phyloP scores from a whole-genome alignment of 108 stramenopile genomes.

The Aurantiochytrium sp. region DNA sequence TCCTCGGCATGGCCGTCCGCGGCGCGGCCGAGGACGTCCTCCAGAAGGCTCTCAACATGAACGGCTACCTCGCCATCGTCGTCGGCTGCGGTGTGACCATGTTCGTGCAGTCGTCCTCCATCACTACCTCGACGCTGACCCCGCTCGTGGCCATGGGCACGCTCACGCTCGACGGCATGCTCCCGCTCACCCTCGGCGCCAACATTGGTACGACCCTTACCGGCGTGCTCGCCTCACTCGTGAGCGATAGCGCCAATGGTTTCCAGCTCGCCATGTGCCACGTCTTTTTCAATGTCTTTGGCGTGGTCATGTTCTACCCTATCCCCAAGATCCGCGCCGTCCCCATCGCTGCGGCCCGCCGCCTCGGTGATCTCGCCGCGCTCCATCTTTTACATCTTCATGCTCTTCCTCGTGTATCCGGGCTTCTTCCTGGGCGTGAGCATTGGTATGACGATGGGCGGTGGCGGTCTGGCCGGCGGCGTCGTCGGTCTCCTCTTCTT shows the following conservation, averaged over 20 bases:
- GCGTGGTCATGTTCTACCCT: neutral
- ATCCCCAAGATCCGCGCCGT: neutral
- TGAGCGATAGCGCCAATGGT: neutral
- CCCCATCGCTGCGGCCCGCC: neutral
- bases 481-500: neutral
- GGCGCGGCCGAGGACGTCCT: too few relatives aligned
- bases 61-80: too few relatives aligned
- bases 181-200: too few relatives aligned
- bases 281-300: neutral
- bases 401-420: neutral
- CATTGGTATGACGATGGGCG: neutral
- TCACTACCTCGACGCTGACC: too few relatives aligned
- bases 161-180: too few relatives aligned
- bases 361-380: neutral
- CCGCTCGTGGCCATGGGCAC: too few relatives aligned
- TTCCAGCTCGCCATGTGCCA: neutral
- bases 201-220: too few relatives aligned
- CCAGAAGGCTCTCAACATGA: too few relatives aligned
- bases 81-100: too few relatives aligned
- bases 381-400: neutral
- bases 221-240: neutral
- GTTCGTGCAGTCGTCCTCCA: too few relatives aligned
- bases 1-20: too few relatives aligned
- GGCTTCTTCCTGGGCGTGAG: neutral
- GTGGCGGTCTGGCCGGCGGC: neutral